Evolutionary conservation across 495 filamentous ascomycete species (phyloP).

Genomic region (Podospora tetraspora): DNA sequence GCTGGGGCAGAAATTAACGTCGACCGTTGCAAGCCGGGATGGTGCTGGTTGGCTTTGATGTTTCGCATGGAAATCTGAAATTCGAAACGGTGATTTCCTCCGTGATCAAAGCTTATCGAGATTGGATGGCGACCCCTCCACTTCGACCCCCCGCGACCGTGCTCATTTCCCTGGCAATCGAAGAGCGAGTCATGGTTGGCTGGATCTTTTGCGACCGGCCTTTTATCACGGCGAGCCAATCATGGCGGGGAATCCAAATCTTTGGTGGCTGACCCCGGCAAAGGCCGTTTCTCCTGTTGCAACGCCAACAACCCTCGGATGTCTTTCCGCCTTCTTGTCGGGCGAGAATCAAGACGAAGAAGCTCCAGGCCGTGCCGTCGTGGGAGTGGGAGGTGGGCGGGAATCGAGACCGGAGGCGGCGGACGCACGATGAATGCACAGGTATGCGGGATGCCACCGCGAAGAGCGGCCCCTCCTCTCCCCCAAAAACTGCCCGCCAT

Average conservation of each 20-base stretch:
- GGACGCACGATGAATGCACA: too few relatives aligned
- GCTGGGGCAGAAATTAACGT: neutral
- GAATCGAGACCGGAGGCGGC: neutral
- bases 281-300: neutral
- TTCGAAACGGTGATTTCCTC: slow-evolving; percentile 1
- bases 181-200: slow-evolving; percentile 9
- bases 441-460: neutral
- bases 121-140: slow-evolving; percentile 7
- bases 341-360: neutral
- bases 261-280: neutral
- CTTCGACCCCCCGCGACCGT: neutral
- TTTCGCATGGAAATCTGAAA: slow-evolving; percentile 2
- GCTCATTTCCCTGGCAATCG: slow-evolving; percentile 12
- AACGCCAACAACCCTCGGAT: neutral
- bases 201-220: neutral
- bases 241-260: neutral
- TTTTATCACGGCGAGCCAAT: neutral
- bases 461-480: neutral
- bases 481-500: neutral
- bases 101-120: neutral
- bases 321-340: neutral
- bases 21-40: neutral
- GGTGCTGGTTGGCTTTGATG: neutral
- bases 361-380: neutral
- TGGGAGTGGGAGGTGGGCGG: neutral